Evolutionary conservation across 495 filamentous ascomycete genomes (phyloP), one percentile per base, ranked within the genome.

Genomic region (Neurospora cerealis): DNA sequence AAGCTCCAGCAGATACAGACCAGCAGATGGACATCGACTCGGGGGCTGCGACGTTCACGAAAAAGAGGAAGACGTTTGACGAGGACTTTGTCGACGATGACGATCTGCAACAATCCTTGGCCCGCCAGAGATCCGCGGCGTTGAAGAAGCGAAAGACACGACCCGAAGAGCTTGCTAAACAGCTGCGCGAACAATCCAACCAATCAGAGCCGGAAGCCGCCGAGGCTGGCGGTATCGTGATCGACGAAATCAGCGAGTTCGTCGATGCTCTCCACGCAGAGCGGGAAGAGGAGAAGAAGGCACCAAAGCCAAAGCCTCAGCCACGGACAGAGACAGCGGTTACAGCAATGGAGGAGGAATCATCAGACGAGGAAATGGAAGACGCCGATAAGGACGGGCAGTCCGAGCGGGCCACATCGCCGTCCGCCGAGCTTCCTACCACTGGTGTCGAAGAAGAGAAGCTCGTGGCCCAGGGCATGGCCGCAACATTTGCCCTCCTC

Each of bases 221-320:
- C 1, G 84, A 82, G 34, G 90, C 89, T 36, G 88, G 87, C 19
- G 95, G 95, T 38, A 85, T 98, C 13, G 87, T 98, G 17, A 93
- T 99, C 72, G 94, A 98, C 75, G 95, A 98, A 79, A 97, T 95
- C 17, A 92, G 93, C 4, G 94, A 97, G 75, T 99, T 99, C 79
- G 93, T 99, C 36, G 91, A 93, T 24, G 93, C 93, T 75, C 81
- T 99, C 71, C 89, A 91, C 76, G 75, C 88, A 87, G 74, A 80
- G 24, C n/a, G 89, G 85, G 90, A 91, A 70, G 89, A 89, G n/a
- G 91, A 93, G 75, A 87, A 85, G 39, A 86, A 85, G 79, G 79
- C 82, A 73, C 82, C 74, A 76, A 87, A 78, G 80, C 83, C 79
- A 71, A 81, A 82, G 70, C 82, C 74, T 76, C 87, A 78, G 80